Evolutionary conservation across 306 rosid genomes (phyloP).

Genomic region (Quercus agrifolia): DNA sequence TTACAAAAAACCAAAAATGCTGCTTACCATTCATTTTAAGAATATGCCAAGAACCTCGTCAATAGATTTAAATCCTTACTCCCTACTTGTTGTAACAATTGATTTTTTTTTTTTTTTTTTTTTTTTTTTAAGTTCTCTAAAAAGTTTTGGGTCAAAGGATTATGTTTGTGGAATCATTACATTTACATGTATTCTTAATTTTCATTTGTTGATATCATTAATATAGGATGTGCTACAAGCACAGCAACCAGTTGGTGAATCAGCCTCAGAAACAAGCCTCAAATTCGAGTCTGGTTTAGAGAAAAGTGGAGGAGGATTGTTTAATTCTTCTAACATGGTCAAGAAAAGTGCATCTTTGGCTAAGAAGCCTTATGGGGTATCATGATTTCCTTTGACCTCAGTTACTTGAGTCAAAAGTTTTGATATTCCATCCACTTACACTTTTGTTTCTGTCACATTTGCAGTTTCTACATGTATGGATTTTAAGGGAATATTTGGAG

Average conservation of each 20-base stretch:
- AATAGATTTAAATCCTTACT: no score
- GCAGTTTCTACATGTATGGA: constrained; percentile 59
- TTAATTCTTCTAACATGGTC: background rate
- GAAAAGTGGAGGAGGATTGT: background rate
- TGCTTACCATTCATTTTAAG: no score
- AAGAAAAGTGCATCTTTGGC: background rate
- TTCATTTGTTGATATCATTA: background rate
- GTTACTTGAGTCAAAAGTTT: background rate
- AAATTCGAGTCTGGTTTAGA: background rate
- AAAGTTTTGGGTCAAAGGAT: background rate
- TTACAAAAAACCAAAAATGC: no score
- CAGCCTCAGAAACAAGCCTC: background rate
- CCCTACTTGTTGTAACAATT: no score
- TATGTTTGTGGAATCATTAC: background rate
- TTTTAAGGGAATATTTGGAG: constrained; percentile 56
- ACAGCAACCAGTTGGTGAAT: background rate
- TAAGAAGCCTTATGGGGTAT: constrained; percentile 41
- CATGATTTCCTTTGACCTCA: background rate
- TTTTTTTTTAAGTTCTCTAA: background rate
- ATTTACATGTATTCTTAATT: background rate
- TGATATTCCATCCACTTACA: background rate
- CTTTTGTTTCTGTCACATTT: background rate
- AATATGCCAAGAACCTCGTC: no score
- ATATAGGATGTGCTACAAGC: constrained; percentile 13
- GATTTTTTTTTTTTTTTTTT: background rate